A percentile compares a stretch with the other conserved stretches of the same genome.
These are phyloP conservation scores for Aspergillus udagawae DNA, from an alignment of 2,329 filamentous ascomycete genomes.

Conservation along the genomic window DNA sequence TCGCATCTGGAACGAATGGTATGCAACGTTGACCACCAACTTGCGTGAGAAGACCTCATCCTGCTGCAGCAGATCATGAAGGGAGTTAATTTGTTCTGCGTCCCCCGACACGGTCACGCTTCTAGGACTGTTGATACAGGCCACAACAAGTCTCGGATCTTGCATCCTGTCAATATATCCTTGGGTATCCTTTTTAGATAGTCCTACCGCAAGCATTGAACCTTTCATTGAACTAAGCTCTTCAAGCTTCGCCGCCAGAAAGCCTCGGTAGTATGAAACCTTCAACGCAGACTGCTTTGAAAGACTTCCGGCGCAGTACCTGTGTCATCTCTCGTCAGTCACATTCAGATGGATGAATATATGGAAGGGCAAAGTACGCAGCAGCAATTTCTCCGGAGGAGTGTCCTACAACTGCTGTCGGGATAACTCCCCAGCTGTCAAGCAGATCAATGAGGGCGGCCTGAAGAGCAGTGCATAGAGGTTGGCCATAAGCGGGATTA, in stretches of 20 bases:
- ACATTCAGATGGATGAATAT: not conserved
- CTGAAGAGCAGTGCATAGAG: not conserved
- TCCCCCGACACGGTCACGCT: constrained; percentile 2
- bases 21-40: constrained; percentile 1
- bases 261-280: not conserved
- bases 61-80: not conserved
- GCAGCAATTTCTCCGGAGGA: not conserved
- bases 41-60: not conserved
- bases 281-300: not conserved
- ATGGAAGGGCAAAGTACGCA: not conserved
- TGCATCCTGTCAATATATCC: not conserved
- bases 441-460: not conserved
- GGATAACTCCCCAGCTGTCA: not conserved
- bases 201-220: not conserved
- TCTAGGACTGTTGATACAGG: constrained; percentile 1
- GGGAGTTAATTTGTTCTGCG: not conserved
- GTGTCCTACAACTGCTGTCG: not conserved
- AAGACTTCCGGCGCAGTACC: not conserved
- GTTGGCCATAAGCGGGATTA: not conserved
- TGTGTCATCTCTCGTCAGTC: not conserved
- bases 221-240: not conserved
- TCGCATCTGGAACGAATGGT: constrained; percentile 1
- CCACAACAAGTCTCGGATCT: not conserved
- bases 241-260: not conserved
- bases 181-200: not conserved